Conservation (phyloP, 148 eudicot species). For the Spergularia marina region DNA sequence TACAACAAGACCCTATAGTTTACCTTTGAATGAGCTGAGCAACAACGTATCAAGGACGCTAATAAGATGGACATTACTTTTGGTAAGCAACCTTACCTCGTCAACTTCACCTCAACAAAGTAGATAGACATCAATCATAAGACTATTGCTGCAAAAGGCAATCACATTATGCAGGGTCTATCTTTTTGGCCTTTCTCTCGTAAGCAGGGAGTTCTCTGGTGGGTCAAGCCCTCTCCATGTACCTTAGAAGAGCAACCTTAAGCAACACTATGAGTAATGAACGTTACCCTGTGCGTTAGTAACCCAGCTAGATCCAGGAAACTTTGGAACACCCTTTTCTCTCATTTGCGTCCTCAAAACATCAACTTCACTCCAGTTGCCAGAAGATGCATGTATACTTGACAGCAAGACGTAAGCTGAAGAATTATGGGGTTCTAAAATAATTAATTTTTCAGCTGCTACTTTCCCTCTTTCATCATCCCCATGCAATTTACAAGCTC, state of each 20-base stretch:
- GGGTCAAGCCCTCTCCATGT: neutral
- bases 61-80: too few species aligned
- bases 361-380: constrained; percentile 74
- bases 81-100: too few species aligned
- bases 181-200: too few species aligned
- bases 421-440: constrained; percentile 70
- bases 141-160: too few species aligned
- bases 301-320: constrained; percentile 80
- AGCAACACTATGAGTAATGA: constrained; percentile 26
- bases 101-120: too few species aligned
- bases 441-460: constrained; percentile 76
- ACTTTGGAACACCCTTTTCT: constrained; percentile 59
- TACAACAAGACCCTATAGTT: too few species aligned
- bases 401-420: constrained; percentile 72
- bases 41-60: too few species aligned
- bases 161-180: neutral
- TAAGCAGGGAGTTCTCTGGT: too few species aligned
- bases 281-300: constrained; percentile 35
- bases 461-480: constrained; percentile 69
- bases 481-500: constrained; percentile 80
- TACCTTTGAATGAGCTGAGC: too few species aligned
- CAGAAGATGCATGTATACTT: constrained; percentile 75
- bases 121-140: too few species aligned
- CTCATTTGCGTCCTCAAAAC: constrained; percentile 64
- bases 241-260: constrained; percentile 7